These are phyloP conservation scores for Osmozyma mogii DNA, from an alignment of 805 yeast genomes.

Conservation along the genomic window DNA sequence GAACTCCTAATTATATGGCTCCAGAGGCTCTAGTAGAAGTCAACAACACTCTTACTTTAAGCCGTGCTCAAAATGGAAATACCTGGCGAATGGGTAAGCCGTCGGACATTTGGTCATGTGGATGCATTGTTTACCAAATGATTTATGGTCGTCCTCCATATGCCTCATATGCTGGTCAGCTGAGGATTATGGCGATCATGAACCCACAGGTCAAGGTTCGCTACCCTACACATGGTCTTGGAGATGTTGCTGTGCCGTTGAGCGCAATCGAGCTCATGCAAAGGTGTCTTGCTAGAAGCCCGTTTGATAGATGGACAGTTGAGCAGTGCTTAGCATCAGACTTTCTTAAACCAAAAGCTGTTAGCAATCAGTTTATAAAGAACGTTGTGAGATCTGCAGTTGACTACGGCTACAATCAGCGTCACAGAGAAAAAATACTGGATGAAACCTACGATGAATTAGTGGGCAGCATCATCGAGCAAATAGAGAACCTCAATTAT, in stretches of 20 bases:
- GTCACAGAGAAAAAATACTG: conserved; percentile 32
- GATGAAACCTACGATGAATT: conserved; percentile 34
- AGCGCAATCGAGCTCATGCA: conserved; percentile 65
- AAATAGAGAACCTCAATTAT: conserved; percentile 33
- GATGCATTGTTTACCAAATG: conserved; percentile 94
- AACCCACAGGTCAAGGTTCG: conserved; percentile 68
- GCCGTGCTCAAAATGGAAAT: conserved; percentile 1
- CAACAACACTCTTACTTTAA: conserved; percentile 14
- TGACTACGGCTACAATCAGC: conserved; percentile 49
- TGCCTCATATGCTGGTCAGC: conserved; percentile 67
- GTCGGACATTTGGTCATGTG: conserved; percentile 97
- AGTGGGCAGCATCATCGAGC: conserved; percentile 48
- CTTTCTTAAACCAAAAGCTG: conserved; percentile 69
- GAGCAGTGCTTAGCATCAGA: conserved; percentile 52
- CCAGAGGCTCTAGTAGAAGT: conserved; percentile 84
- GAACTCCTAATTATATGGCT: conserved; percentile 97
- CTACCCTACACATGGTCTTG: conserved; percentile 57
- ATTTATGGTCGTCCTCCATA: conserved; percentile 90
- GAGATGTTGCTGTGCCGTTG: conserved; percentile 55
- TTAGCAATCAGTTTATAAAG: conserved; percentile 56
- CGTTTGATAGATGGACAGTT: conserved; percentile 56
- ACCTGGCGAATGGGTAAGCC: conserved; percentile 85
- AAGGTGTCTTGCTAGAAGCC: conserved; percentile 66
- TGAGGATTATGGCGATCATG: conserved; percentile 75
- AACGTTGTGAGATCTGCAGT: conserved; percentile 75